phyloP scores from a whole-genome alignment of 805 yeast species.

The Priceomyces melissophilus region DNA sequence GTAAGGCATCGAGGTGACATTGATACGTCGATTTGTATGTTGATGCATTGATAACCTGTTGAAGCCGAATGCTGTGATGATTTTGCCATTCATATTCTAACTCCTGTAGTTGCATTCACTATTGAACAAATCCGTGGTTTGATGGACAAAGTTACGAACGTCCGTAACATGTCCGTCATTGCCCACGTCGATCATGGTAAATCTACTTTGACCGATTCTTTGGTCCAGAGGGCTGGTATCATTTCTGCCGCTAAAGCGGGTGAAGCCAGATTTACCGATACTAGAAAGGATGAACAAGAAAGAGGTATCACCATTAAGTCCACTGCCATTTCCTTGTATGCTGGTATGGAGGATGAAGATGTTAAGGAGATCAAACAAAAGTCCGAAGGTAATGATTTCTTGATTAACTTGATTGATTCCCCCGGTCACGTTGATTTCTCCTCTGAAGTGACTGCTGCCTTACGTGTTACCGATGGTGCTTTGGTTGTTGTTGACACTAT shows the following conservation, averaged over 20 bases:
- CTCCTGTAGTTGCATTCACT: constrained; percentile 45
- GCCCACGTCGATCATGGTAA: constrained; percentile 99
- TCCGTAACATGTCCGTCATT: constrained; percentile 99
- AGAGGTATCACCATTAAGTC: constrained; percentile 99
- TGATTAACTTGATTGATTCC: constrained; percentile 97
- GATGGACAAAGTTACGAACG: constrained; percentile 99
- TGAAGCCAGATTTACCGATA: constrained; percentile 99
- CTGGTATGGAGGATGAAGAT: constrained; percentile 84
- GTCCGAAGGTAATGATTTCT: constrained; percentile 89
- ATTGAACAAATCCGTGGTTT: constrained; percentile 90
- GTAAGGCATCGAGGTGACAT: no score
- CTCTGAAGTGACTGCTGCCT: constrained; percentile 99
- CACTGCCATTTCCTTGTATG: constrained; percentile 94
- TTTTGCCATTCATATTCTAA: no score
- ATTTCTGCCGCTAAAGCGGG: constrained; percentile 99
- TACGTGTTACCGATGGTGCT: constrained; percentile 99
- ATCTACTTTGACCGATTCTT: constrained; percentile 98
- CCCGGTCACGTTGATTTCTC: constrained; percentile 99
- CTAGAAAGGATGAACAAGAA: constrained; percentile 99
- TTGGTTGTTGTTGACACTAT: constrained; percentile 98
- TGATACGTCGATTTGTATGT: no score
- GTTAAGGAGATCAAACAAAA: constrained; percentile 87
- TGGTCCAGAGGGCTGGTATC: constrained; percentile 99
- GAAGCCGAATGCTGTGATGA: no score
- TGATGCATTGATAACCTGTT: no score